These are phyloP conservation scores for Diaporthe helianthi DNA, from an alignment of 2,329 filamentous ascomycete genomes.

Conservation along the genomic window DNA sequence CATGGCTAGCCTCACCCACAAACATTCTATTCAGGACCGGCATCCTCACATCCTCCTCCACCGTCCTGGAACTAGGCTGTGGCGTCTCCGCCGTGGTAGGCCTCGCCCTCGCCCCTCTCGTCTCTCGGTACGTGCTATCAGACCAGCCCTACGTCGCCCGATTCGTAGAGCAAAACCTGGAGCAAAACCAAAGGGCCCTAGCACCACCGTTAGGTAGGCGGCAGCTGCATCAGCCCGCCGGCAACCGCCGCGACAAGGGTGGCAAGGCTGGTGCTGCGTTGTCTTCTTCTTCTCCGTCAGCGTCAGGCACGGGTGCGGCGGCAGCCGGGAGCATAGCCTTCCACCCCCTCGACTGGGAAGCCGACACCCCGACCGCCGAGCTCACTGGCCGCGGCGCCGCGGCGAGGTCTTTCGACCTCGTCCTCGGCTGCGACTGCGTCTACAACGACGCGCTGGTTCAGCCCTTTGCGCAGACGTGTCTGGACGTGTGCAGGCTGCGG, in stretches of 20 bases:
- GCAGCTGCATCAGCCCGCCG: not conserved
- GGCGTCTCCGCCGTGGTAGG: conserved; percentile 85
- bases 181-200: conserved; percentile 57
- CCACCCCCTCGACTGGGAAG: conserved; percentile 83
- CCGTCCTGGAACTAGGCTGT: conserved; percentile 83
- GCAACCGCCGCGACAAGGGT: conserved; percentile 22
- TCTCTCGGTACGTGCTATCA: conserved; percentile 76
- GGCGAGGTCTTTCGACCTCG: conserved; percentile 63
- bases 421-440: conserved; percentile 91
- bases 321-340: conserved; percentile 57
- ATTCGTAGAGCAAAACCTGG: conserved; percentile 78
- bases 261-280: not conserved
- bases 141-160: conserved; percentile 88
- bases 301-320: not conserved
- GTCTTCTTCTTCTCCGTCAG: not conserved
- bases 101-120: conserved; percentile 66
- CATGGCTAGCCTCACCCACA: conserved; percentile 71
- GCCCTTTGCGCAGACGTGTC: conserved; percentile 83
- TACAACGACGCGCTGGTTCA: conserved; percentile 89
- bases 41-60: conserved; percentile 61
- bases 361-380: conserved; percentile 56
- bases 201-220: not conserved
- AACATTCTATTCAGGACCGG: conserved; percentile 66
- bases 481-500: conserved; percentile 73
- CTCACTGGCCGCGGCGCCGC: conserved; percentile 45